These are phyloP conservation scores for Cyberlindnera euphorbiae DNA, from an alignment of 805 yeast genomes.

Conservation along the genomic window DNA sequence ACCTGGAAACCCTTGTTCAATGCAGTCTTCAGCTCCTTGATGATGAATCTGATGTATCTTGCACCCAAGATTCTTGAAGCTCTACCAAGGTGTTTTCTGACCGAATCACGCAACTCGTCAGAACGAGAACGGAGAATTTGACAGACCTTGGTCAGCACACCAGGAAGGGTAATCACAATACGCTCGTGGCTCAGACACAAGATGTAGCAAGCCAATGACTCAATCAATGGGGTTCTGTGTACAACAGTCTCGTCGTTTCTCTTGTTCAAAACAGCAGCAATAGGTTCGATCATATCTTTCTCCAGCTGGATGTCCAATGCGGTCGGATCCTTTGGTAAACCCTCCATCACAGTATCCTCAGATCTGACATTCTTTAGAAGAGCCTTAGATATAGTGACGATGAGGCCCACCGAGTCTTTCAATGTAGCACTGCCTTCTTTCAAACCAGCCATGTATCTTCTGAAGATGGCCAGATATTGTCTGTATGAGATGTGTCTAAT, in stretches of 20 bases:
- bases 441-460: constrained; percentile 55
- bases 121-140: constrained; percentile 82
- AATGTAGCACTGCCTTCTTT: constrained; percentile 44
- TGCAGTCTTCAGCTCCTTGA: constrained; percentile 75
- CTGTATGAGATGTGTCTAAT: constrained; percentile 62
- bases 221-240: constrained; percentile 72
- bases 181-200: constrained; percentile 55
- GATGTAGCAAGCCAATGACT: constrained; percentile 67
- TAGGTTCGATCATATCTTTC: constrained; percentile 54
- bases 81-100: constrained; percentile 67
- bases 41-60: constrained; percentile 62
- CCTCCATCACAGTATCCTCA: constrained; percentile 16
- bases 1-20: constrained; percentile 86
- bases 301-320: constrained; percentile 45
- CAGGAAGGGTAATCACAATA: constrained; percentile 64
- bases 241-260: constrained; percentile 79
- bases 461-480: constrained; percentile 72
- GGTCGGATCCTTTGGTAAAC: constrained; percentile 33
- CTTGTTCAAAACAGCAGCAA: constrained; percentile 52
- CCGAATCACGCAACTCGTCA: constrained; percentile 84
- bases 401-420: constrained; percentile 53
- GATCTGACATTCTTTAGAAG: constrained; percentile 33
- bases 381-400: constrained; percentile 53
- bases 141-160: constrained; percentile 78
- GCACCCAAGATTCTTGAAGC: constrained; percentile 68